Conservation (phyloP, 306 rosid species). For the Castanospermum australe region DNA sequence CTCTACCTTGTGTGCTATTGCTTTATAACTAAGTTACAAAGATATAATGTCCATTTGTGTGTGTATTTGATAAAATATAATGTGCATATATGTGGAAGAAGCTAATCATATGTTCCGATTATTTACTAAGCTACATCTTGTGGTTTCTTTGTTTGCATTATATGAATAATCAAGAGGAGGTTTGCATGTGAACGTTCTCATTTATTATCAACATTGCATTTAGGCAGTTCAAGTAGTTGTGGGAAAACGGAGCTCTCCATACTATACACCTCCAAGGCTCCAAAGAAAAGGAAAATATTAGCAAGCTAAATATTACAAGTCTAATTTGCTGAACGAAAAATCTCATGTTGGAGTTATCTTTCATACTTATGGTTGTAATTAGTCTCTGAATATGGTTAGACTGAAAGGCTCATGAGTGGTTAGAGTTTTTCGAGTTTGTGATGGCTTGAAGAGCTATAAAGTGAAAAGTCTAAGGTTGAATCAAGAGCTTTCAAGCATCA, state of each 20-base stretch:
- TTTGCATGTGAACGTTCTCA: background rate
- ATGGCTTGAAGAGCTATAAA: background rate
- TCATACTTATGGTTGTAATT: background rate
- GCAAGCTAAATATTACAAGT: background rate
- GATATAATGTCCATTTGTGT: background rate
- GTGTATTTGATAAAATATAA: background rate
- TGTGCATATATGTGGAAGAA: background rate
- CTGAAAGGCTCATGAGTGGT: background rate
- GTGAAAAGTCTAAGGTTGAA: background rate
- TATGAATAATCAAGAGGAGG: background rate
- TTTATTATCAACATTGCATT: background rate
- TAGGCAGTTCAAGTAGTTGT: background rate
- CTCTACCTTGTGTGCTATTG: background rate
- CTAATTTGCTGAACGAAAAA: background rate
- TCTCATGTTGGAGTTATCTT: background rate
- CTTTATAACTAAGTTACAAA: background rate
- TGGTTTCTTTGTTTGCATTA: background rate
- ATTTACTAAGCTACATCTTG: background rate
- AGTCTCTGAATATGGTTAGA: background rate
- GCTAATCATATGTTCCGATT: background rate
- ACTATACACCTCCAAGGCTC: background rate
- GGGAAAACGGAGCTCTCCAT: background rate
- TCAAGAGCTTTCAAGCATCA: background rate
- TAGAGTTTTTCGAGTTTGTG: background rate
- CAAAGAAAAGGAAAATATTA: background rate